Evolutionary conservation across 2,329 filamentous ascomycete genomes (phyloP), one percentile per base, ranked within the genome.

Genomic region (Neonectria sp.): DNA sequence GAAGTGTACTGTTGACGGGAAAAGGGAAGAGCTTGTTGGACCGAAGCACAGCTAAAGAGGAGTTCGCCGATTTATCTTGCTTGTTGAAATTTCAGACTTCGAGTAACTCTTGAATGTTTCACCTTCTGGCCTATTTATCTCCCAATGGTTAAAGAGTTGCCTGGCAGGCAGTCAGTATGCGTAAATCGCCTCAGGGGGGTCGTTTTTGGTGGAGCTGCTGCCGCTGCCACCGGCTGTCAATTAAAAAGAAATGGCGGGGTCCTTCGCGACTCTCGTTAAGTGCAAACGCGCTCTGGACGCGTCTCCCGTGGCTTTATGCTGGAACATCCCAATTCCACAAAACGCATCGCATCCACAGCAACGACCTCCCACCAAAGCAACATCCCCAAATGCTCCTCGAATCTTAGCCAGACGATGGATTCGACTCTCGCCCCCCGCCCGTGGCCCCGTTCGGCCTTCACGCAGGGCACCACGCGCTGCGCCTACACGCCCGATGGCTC

Each of bases 401-500:
- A 55, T 27, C 49, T 29, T 61, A 58, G 62, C 55, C 49, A 12
- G 27, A 71, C 13, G 29, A 81, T 81, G 79, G 79, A 81, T 52
- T 78, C 78, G 25, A 78, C 79, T 68, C 69, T 70, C 43, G 71
- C 77, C 1, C 67, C 75, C 11, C 86, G 88, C 71, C 85, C 90
- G 55, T 86, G 90, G 76, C 88, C 89, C 64, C 86, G 92, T 68
- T 91, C 91, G n/a, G 90, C 89, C 8, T 90, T 99, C 82, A 95
- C 94, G 3, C 91, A 93, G 60, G 97, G 97, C 70, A 90, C 91
- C 64, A 98, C 97, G 3, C 95, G 91, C 74, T 91, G 97, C 73
- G 89, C 93, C 70, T 98, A 98, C 82, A 98, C 95, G 1, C 93
- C 94, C 7, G 91, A 97, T 80, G 96, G 97, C 69, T 89, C 88